Evolutionary conservation across 1,284 basidiomycete genomes (phyloP).

Genomic region (Phellopilus nigrolimitatus): DNA sequence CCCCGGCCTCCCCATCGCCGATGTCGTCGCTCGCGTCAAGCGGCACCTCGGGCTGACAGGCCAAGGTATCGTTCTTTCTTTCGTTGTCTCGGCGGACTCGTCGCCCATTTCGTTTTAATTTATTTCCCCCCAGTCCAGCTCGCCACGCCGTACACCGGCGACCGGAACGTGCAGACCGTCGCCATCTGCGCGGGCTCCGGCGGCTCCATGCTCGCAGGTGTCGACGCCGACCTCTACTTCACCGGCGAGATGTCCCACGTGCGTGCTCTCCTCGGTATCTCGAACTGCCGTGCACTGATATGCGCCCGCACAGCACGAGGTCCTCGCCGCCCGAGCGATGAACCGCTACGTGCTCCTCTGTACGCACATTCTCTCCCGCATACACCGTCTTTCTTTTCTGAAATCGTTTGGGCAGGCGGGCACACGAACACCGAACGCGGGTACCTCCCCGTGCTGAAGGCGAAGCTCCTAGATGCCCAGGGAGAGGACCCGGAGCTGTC

Average conservation of each 20-base stretch:
- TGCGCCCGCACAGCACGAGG: constrained; percentile 83
- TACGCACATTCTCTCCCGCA: constrained; percentile 52
- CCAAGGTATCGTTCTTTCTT: constrained; percentile 42
- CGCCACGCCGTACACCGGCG: constrained; percentile 43
- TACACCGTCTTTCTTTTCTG: neutral
- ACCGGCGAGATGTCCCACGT: constrained; percentile 94
- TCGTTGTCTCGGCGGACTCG: neutral
- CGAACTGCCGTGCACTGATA: constrained; percentile 16
- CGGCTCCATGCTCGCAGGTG: constrained; percentile 64
- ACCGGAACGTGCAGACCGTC: constrained; percentile 44
- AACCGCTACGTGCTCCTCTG: constrained; percentile 79
- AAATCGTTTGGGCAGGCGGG: constrained; percentile 41
- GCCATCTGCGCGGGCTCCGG: constrained; percentile 88
- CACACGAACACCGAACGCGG: constrained; percentile 89
- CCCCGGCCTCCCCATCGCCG: constrained; percentile 48
- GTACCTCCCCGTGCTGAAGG: constrained; percentile 64
- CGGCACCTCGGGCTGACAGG: constrained; percentile 52
- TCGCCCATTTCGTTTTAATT: neutral
- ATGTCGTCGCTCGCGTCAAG: constrained; percentile 65
- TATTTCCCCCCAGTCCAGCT: constrained; percentile 63
- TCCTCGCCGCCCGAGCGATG: constrained; percentile 68
- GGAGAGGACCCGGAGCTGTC: constrained; percentile 29
- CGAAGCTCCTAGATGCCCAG: constrained; percentile 41
- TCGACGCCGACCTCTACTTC: constrained; percentile 76
- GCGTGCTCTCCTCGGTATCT: constrained; percentile 27